A percentile compares a stretch with the other conserved stretches of the same genome.
These are phyloP conservation scores for Diutina siamensis DNA, from an alignment of 1,139 yeast species.

Conservation along the genomic window DNA sequence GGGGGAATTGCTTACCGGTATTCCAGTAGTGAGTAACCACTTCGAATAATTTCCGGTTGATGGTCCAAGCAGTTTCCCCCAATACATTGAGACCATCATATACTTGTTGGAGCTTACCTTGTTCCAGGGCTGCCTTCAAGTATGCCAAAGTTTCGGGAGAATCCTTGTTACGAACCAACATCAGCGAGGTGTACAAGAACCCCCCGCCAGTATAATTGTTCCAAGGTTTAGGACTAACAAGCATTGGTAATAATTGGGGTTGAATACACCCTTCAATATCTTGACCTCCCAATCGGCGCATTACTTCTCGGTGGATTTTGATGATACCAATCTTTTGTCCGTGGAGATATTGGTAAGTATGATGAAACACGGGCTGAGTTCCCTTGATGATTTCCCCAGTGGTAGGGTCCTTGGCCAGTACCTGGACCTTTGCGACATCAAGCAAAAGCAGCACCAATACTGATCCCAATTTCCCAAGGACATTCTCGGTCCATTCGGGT, in stretches of 20 bases:
- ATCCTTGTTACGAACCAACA: slow-evolving; percentile 66
- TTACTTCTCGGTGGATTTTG: slow-evolving; percentile 60
- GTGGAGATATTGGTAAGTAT: slow-evolving; percentile 67
- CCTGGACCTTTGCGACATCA: slow-evolving; percentile 74
- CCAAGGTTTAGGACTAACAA: slow-evolving; percentile 86
- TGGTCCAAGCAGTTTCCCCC: slow-evolving; percentile 89
- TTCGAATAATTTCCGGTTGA: slow-evolving; percentile 59
- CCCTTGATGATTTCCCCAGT: slow-evolving; percentile 58
- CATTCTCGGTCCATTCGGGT: slow-evolving; percentile 35
- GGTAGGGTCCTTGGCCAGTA: slow-evolving; percentile 66
- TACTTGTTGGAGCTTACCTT: slow-evolving; percentile 52
- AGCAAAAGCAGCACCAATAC: slow-evolving; percentile 61
- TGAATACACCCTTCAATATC: slow-evolving; percentile 57
- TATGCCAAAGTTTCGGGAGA: slow-evolving; percentile 88
- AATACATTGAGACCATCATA: slow-evolving; percentile 79
- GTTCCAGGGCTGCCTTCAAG: slow-evolving; percentile 69
- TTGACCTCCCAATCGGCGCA: slow-evolving; percentile 57
- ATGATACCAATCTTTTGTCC: slow-evolving; percentile 80
- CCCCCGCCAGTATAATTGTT: slow-evolving; percentile 74
- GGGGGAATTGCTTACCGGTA: slow-evolving; percentile 65
- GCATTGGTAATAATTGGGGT: slow-evolving; percentile 90
- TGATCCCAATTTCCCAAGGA: slow-evolving; percentile 77
- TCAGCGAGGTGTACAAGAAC: slow-evolving; percentile 50
- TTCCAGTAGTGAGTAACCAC: slow-evolving; percentile 79
- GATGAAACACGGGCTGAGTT: slow-evolving; percentile 83